Conservation (phyloP, 352 stramenopile genomes). For the Phytophthora ohioensis region DNA sequence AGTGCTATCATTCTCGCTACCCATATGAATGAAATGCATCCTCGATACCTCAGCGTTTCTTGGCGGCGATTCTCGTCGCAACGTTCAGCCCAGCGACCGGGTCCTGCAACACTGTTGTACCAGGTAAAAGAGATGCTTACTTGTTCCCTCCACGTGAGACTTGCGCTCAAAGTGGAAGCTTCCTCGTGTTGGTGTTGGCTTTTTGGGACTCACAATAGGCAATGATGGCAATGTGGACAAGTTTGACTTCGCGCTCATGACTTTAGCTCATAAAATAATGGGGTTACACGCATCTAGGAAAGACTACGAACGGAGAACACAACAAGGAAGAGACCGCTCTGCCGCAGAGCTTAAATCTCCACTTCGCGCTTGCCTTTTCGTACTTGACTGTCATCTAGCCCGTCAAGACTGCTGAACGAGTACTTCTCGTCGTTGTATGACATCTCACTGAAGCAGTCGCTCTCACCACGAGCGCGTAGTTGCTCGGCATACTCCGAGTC, state of each 20-base stretch:
- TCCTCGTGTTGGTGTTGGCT: too few relatives aligned
- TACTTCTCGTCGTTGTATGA: conserved; percentile 89
- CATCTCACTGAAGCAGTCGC: conserved; percentile 82
- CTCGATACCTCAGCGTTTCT: conserved; percentile 10
- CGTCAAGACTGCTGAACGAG: conserved; percentile 64
- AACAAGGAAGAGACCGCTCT: background rate
- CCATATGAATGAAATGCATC: conserved; percentile 33
- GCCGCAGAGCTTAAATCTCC: conserved; percentile 59
- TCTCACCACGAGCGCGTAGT: conserved; percentile 56
- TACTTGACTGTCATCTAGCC: conserved; percentile 48
- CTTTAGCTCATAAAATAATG: conserved; percentile 41
- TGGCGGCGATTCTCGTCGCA: background rate
- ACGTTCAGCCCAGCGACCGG: background rate
- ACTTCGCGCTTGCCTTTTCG: conserved; percentile 62
- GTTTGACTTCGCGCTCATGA: background rate
- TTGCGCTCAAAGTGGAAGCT: background rate
- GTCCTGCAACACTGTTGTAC: conserved; percentile 3
- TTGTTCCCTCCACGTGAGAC: background rate
- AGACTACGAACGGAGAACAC: conserved; percentile 16
- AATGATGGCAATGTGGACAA: too few relatives aligned
- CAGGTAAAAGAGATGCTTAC: conserved; percentile 7
- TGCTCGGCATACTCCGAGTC: conserved; percentile 74
- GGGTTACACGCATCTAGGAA: conserved; percentile 34
- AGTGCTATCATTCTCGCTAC: conserved; percentile 26
- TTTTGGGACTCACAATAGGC: too few relatives aligned